phyloP scores from a whole-genome alignment of 1,284 basidiomycete genomes.

The Heterobasidion annosum region DNA sequence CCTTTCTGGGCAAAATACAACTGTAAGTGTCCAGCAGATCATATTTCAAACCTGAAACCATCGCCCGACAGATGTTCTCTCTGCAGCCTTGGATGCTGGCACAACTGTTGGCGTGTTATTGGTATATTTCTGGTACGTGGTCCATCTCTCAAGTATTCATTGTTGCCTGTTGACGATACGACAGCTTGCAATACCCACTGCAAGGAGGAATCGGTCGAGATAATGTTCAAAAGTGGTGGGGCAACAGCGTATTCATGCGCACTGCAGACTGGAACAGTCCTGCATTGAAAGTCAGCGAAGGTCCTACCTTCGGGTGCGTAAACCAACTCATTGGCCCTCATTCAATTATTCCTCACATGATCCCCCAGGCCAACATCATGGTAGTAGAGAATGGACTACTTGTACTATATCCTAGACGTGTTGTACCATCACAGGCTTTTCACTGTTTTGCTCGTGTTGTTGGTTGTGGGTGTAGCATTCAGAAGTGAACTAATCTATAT shows the following conservation, averaged over 20 bases:
- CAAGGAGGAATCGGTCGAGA: constrained; percentile 50
- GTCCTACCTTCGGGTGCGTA: constrained; percentile 1
- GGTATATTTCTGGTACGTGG: constrained; percentile 44
- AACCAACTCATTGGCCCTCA: neutral
- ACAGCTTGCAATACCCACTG: constrained; percentile 48
- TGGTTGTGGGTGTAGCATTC: neutral
- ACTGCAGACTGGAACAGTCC: constrained; percentile 27
- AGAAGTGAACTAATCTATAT: neutral
- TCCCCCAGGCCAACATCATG: neutral
- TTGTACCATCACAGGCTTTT: neutral
- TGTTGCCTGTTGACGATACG: neutral
- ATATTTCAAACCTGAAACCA: neutral
- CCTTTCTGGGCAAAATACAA: constrained; percentile 52
- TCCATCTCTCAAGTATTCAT: neutral
- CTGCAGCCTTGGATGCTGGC: constrained; percentile 5
- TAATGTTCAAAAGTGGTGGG: constrained; percentile 62
- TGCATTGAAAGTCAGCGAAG: neutral
- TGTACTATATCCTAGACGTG: neutral
- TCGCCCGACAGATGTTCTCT: constrained; percentile 1
- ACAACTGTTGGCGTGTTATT: constrained; percentile 1
- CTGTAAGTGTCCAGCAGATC: constrained; percentile 14
- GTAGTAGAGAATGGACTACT: neutral
- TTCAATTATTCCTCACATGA: neutral
- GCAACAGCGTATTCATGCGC: constrained; percentile 43
- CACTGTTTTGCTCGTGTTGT: neutral